A percentile compares a stretch with the other conserved stretches of the same genome.
These are phyloP conservation scores for Adansonia gregorii DNA, from an alignment of 441 rosid genomes.

Conservation along the genomic window DNA sequence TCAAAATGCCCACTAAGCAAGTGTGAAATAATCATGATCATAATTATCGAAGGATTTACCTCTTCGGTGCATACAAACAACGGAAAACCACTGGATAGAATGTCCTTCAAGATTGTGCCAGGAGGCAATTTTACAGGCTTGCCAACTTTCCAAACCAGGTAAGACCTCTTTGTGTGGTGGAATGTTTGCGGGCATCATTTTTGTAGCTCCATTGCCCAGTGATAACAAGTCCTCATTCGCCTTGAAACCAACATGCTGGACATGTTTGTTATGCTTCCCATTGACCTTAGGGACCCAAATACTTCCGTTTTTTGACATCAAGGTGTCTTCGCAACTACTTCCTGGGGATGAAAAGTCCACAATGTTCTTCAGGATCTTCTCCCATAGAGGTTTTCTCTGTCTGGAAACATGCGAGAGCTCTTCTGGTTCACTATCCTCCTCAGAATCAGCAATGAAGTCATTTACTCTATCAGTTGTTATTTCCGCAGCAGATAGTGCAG, in stretches of 20 bases:
- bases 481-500: conserved; percentile 76
- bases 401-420: conserved; percentile 50
- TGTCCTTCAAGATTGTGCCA: conserved; percentile 96
- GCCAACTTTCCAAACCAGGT: conserved; percentile 91
- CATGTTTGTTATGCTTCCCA: conserved; percentile 77
- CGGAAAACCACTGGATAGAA: conserved; percentile 86
- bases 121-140: conserved; percentile 71
- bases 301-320: conserved; percentile 49
- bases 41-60: conserved; percentile 45
- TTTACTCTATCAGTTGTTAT: conserved; percentile 75
- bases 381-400: conserved; percentile 63
- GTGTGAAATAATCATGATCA: background rate
- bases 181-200: conserved; percentile 62
- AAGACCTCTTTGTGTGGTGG: conserved; percentile 78
- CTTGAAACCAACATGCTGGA: conserved; percentile 50
- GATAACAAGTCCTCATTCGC: conserved; percentile 49
- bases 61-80: conserved; percentile 83
- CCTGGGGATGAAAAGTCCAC: conserved; percentile 51
- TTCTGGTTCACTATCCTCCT: conserved; percentile 63
- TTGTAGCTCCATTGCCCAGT: conserved; percentile 67
- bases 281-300: conserved; percentile 76
- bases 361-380: conserved; percentile 63
- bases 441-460: conserved; percentile 75
- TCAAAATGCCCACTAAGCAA: background rate
- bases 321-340: conserved; percentile 39